Evolutionary conservation across 805 yeast genomes (phyloP).

Genomic region (Candida maesae): DNA sequence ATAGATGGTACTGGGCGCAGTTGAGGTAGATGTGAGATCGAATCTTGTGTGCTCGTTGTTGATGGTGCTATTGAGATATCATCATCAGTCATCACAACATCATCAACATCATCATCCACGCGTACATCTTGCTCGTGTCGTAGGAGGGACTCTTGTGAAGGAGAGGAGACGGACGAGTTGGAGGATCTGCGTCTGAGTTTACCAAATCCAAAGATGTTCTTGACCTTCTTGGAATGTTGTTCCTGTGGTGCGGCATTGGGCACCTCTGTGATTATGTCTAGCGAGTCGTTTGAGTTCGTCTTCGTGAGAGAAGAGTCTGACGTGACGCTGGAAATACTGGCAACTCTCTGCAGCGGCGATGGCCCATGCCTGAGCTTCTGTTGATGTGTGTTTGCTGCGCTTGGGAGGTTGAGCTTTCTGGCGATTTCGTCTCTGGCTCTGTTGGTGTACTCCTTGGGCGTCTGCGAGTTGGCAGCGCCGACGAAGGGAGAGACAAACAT

Average conservation of each 20-base stretch:
- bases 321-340: constrained; percentile 22
- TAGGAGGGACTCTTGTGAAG: constrained; percentile 8
- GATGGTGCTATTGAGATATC: constrained; percentile 5
- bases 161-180: constrained; percentile 2
- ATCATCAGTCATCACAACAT: constrained; percentile 17
- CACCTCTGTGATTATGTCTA: constrained; percentile 17
- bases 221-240: constrained; percentile 7
- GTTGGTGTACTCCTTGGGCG: constrained; percentile 30
- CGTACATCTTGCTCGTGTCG: constrained; percentile 3
- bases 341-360: constrained; percentile 27
- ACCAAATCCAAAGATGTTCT: constrained; percentile 13
- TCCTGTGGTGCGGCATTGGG: background rate
- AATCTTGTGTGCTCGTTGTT: background rate
- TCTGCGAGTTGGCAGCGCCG: constrained; percentile 14
- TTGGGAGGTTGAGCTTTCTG: constrained; percentile 19
- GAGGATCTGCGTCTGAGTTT: constrained; percentile 17
- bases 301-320: constrained; percentile 24
- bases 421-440: constrained; percentile 30
- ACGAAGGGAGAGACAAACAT: constrained; percentile 27
- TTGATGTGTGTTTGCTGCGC: constrained; percentile 12
- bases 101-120: constrained; percentile 16
- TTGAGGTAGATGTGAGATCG: constrained; percentile 17
- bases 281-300: constrained; percentile 21
- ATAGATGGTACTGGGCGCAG: constrained; percentile 26
- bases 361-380: constrained; percentile 26